Evolutionary conservation across 1,284 basidiomycete species (phyloP).

Genomic region (Cerioporus squamosus): DNA sequence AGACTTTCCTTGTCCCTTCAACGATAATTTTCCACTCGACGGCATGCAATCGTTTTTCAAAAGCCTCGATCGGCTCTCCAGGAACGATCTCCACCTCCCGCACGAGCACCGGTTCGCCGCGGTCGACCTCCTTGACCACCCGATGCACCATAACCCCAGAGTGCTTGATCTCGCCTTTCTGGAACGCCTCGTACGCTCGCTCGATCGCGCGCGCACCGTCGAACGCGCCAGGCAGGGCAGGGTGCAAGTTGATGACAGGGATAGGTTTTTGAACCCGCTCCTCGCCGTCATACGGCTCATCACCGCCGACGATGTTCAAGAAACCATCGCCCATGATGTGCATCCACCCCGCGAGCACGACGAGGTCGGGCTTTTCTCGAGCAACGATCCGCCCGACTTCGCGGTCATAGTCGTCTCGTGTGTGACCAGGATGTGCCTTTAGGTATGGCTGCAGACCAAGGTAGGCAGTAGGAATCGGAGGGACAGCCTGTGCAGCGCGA

Average conservation of each 20-base stretch:
- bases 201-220: slow-evolving; percentile 93
- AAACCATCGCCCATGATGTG: slow-evolving; percentile 77
- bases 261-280: slow-evolving; percentile 49
- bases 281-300: slow-evolving; percentile 38
- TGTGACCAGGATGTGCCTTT: slow-evolving; percentile 73
- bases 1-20: slow-evolving; percentile 72
- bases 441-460: slow-evolving; percentile 88
- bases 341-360: slow-evolving; percentile 98
- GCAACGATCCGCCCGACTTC: slow-evolving; percentile 82
- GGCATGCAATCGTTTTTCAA: slow-evolving; percentile 82
- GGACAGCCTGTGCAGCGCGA: slow-evolving; percentile 71
- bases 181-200: slow-evolving; percentile 88
- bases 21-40: slow-evolving; percentile 95
- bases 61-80: slow-evolving; percentile 75
- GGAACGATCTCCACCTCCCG: slow-evolving; percentile 76
- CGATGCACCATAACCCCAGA: slow-evolving; percentile 96
- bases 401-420: slow-evolving; percentile 85
- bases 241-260: slow-evolving; percentile 96
- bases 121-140: slow-evolving; percentile 93
- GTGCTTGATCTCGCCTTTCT: slow-evolving; percentile 75
- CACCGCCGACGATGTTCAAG: slow-evolving; percentile 54
- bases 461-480: slow-evolving; percentile 84
- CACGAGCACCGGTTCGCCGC: slow-evolving; percentile 87
- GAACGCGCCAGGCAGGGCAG: slow-evolving; percentile 93
- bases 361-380: slow-evolving; percentile 72